A percentile compares a stretch with the other conserved stretches of the same genome.
These are phyloP conservation scores for Penicillium sp. DNA, from an alignment of 2,329 filamentous ascomycete species.

Conservation along the genomic window DNA sequence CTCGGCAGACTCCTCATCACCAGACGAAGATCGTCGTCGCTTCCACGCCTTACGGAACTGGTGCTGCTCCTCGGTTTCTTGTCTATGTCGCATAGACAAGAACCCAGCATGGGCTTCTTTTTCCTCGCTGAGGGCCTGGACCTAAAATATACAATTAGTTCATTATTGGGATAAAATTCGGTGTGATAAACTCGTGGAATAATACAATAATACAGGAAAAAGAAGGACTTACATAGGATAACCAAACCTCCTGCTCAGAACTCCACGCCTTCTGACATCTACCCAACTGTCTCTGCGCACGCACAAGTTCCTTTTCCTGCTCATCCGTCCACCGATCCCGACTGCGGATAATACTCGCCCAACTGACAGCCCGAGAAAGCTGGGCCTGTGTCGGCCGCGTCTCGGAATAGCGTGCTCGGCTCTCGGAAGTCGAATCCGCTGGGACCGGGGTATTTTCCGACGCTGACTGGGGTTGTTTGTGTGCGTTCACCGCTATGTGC, in stretches of 20 bases:
- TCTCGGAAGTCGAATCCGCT: slow-evolving; percentile 13
- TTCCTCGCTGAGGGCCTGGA: slow-evolving; percentile 32
- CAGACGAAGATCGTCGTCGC: slow-evolving; percentile 21
- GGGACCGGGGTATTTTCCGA: background rate
- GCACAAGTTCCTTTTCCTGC: slow-evolving; percentile 29
- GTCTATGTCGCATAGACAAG: slow-evolving; percentile 30
- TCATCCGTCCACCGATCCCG: slow-evolving; percentile 29
- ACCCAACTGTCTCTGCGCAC: slow-evolving; percentile 29
- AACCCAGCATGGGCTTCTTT: slow-evolving; percentile 36
- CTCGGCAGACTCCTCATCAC: slow-evolving; percentile 4
- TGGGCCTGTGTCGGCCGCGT: slow-evolving; percentile 13
- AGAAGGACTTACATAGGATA: slow-evolving; percentile 30
- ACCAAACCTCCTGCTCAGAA: slow-evolving; percentile 38
- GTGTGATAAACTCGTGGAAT: background rate
- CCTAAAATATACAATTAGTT: slow-evolving; percentile 19
- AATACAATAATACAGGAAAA: background rate
- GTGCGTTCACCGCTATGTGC: slow-evolving; percentile 26
- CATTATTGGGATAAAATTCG: background rate
- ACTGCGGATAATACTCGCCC: slow-evolving; percentile 31
- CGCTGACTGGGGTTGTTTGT: background rate
- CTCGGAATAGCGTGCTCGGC: slow-evolving; percentile 6
- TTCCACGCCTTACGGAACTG: slow-evolving; percentile 37
- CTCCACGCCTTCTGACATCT: slow-evolving; percentile 39
- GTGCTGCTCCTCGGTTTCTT: slow-evolving; percentile 34
- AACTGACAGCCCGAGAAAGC: slow-evolving; percentile 29